A percentile compares a stretch with the other conserved stretches of the same genome.
These are phyloP conservation scores for Dendrobium nobile DNA, from an alignment of 106 monocot species.

Conservation along the genomic window DNA sequence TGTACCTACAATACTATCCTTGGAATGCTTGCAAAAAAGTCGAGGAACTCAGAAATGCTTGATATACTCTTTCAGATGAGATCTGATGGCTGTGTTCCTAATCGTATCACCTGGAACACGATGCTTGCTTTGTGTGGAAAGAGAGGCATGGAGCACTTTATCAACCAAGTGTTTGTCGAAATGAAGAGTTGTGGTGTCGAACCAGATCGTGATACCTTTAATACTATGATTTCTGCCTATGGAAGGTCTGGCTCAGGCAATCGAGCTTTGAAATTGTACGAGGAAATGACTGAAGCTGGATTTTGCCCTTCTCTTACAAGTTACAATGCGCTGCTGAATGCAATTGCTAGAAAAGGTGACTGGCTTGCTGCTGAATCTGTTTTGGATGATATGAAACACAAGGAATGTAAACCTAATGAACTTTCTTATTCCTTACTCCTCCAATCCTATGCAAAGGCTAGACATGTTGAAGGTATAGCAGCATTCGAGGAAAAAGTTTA, in stretches of 20 bases:
- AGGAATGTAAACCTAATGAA: constrained; percentile 86
- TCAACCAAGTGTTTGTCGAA: constrained; percentile 55
- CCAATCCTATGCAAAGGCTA: constrained; percentile 67
- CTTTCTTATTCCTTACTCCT: constrained; percentile 69
- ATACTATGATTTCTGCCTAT: constrained; percentile 83
- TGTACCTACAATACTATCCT: constrained; percentile 81
- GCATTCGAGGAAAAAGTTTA: constrained; percentile 63
- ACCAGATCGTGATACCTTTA: constrained; percentile 73
- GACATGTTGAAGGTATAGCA: constrained; percentile 52
- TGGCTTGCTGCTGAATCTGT: constrained; percentile 65
- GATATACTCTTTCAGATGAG: constrained; percentile 68
- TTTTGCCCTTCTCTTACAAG: constrained; percentile 67
- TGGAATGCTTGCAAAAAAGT: constrained; percentile 79
- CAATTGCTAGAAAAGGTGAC: constrained; percentile 77
- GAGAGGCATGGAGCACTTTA: constrained; percentile 55
- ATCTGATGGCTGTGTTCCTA: constrained; percentile 68
- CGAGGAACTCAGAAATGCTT: constrained; percentile 57
- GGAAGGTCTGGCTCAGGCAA: constrained; percentile 58
- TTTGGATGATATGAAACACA: constrained; percentile 57
- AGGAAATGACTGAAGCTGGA: constrained; percentile 61
- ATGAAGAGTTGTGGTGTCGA: constrained; percentile 77
- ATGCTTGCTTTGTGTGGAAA: constrained; percentile 82
- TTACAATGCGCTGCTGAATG: constrained; percentile 82
- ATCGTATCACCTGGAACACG: constrained; percentile 87
- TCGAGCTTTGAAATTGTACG: constrained; percentile 59